Conservation (phyloP, 2,329 filamentous ascomycete genomes). For the Cladophialophora exuberans region DNA sequence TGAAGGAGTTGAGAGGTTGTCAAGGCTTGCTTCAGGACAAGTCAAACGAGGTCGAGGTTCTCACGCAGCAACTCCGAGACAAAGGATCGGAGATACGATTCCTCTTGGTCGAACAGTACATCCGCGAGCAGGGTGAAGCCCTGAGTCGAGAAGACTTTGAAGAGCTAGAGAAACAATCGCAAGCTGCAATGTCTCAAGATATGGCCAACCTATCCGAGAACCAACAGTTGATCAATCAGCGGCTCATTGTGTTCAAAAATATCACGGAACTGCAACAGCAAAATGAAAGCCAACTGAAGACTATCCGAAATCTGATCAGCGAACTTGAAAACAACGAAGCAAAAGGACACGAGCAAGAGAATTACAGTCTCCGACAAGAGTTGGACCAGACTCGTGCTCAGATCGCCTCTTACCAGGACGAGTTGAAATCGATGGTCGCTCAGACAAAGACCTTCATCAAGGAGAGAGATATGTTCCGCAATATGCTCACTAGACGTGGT, state of each 20-base stretch:
- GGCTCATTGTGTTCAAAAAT: conserved; percentile 86
- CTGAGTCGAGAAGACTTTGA: conserved; percentile 77
- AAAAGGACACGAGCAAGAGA: conserved; percentile 59
- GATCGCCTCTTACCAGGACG: conserved; percentile 78
- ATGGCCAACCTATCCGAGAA: conserved; percentile 79
- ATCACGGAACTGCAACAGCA: conserved; percentile 83
- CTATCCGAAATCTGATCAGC: conserved; percentile 82
- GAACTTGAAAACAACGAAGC: conserved; percentile 92
- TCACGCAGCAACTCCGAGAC: conserved; percentile 85
- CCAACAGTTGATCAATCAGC: conserved; percentile 84
- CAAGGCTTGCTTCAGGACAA: conserved; percentile 70
- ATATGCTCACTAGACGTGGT: conserved; percentile 80
- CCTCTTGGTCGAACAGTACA: conserved; percentile 82
- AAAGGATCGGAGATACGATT: conserved; percentile 88
- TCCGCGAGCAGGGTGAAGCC: conserved; percentile 76
- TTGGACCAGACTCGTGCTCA: conserved; percentile 65
- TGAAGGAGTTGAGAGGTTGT: conserved; percentile 76
- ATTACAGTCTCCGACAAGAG: conserved; percentile 65
- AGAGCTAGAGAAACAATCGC: conserved; percentile 64
- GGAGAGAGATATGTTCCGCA: conserved; percentile 96
- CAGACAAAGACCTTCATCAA: conserved; percentile 92
- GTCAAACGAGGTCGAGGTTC: conserved; percentile 70
- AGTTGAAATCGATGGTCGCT: conserved; percentile 77
- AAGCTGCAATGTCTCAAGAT: conserved; percentile 66
- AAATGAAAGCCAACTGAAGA: conserved; percentile 80